phyloP scores from a whole-genome alignment of 371 early-diverging fungal genomes.

The Parasitella parasitica region DNA sequence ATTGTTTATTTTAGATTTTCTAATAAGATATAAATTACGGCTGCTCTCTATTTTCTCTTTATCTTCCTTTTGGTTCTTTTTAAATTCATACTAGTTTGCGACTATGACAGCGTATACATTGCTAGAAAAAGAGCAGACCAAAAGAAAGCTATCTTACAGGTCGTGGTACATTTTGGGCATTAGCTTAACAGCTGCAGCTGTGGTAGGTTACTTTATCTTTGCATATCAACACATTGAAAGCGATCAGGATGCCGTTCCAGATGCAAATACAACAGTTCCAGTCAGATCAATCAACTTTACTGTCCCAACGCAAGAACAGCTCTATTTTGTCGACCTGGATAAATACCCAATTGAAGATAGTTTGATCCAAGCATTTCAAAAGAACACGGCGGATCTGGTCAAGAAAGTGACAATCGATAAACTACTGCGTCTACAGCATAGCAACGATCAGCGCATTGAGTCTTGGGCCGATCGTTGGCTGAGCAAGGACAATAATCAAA shows the following conservation, averaged over 20 bases:
- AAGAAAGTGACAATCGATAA: neutral
- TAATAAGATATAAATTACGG: too few species aligned
- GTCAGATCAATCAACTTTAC: slow-evolving; percentile 4
- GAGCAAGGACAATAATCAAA: neutral
- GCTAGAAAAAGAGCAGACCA: neutral
- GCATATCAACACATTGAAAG: neutral
- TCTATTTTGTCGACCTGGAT: slow-evolving; percentile 14
- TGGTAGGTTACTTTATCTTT: neutral
- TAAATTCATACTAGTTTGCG: neutral
- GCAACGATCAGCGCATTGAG: neutral
- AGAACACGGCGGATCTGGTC: neutral
- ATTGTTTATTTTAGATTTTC: neutral
- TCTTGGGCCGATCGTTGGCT: slow-evolving; percentile 16
- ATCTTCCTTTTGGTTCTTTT: neutral
- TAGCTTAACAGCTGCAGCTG: neutral
- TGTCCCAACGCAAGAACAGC: slow-evolving; percentile 3
- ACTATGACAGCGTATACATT: neutral
- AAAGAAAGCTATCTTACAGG: neutral
- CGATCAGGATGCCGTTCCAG: neutral
- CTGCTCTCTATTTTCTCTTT: neutral
- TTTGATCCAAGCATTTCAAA: neutral
- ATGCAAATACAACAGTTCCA: neutral
- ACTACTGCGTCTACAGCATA: neutral
- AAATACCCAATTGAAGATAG: slow-evolving; percentile 24
- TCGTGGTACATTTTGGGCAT: neutral